phyloP scores from a whole-genome alignment of 345 rosid species.

The Leavenworthia alabamica region DNA sequence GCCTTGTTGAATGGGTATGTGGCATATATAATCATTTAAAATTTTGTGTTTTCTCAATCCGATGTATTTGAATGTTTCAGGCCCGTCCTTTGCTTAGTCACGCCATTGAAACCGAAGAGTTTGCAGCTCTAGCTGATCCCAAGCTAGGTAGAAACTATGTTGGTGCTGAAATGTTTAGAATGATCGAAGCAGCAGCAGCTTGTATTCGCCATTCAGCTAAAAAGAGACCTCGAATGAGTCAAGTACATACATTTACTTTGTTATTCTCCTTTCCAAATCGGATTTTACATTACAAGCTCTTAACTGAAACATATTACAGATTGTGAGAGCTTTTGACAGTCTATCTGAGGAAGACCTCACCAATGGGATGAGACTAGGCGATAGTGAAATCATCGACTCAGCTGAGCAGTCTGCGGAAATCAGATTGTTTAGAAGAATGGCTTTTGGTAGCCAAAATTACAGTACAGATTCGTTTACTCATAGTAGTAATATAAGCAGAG shows the following conservation, averaged over 20 bases:
- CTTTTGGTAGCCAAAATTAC: conserved; percentile 76
- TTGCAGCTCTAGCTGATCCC: conserved; percentile 61
- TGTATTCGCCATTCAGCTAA: conserved; percentile 85
- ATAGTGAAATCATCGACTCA: conserved; percentile 68
- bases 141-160: conserved; percentile 58
- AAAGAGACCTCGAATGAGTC: conserved; percentile 92
- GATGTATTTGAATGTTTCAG: conserved; percentile 33
- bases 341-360: conserved; percentile 59
- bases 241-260: conserved; percentile 38
- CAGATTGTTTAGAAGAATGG: conserved; percentile 82
- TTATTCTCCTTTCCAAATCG: not conserved
- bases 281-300: not conserved
- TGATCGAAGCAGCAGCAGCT: conserved; percentile 90
- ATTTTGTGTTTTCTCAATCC: not conserved
- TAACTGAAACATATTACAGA: conserved; percentile 35
- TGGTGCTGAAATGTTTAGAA: conserved; percentile 61
- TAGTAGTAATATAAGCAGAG: conserved; percentile 30
- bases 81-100: conserved; percentile 85
- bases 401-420: conserved; percentile 79
- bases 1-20: conserved; percentile 94
- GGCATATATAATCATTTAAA: not conserved
- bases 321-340: conserved; percentile 76
- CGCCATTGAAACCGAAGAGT: conserved; percentile 57
- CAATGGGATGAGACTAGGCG: conserved; percentile 89
- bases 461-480: conserved; percentile 62